A percentile compares a stretch with the other conserved stretches of the same genome.
phyloP scores from a whole-genome alignment of 805 yeast species.

The Brettanomyces naardenensis region DNA sequence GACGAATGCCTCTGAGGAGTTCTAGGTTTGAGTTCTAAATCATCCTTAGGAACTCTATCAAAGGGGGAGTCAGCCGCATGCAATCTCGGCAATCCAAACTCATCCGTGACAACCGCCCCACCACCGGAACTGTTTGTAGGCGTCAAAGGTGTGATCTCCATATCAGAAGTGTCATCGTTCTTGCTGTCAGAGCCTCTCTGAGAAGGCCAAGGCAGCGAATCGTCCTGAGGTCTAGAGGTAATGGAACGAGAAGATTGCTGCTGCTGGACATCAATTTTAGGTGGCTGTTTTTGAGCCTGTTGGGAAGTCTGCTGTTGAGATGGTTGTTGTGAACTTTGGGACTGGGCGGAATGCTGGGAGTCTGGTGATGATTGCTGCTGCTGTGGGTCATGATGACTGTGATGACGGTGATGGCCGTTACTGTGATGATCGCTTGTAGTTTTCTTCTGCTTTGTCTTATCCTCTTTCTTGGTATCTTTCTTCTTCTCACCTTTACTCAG shows the following conservation, averaged over 20 bases:
- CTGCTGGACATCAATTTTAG: not conserved
- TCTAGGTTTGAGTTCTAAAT: conserved; percentile 62
- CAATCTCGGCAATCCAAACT: conserved; percentile 21
- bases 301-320: not conserved
- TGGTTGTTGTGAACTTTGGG: conserved; percentile 4
- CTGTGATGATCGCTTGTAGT: conserved; percentile 5
- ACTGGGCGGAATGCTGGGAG: not conserved
- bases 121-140: conserved; percentile 4
- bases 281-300: not conserved
- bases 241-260: no score
- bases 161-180: conserved; percentile 1
- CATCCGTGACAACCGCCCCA: conserved; percentile 9
- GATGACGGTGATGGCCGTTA: conserved; percentile 8
- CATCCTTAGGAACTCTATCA: conserved; percentile 43
- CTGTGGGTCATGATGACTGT: conserved; percentile 6
- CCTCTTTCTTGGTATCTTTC: conserved; percentile 30
- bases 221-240: not conserved
- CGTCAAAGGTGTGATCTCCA: conserved; percentile 2
- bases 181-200: not conserved
- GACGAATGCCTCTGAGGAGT: conserved; percentile 90
- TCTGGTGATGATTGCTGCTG: conserved; percentile 1
- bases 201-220: not conserved
- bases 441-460: conserved; percentile 14
- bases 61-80: conserved; percentile 25
- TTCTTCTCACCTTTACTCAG: conserved; percentile 28